Percentiles rank a stretch among this genome's conserved stretches.
Evolutionary conservation across 805 yeast species (phyloP).

Genomic region (Schwanniomyces pseudopolymorphus): DNA sequence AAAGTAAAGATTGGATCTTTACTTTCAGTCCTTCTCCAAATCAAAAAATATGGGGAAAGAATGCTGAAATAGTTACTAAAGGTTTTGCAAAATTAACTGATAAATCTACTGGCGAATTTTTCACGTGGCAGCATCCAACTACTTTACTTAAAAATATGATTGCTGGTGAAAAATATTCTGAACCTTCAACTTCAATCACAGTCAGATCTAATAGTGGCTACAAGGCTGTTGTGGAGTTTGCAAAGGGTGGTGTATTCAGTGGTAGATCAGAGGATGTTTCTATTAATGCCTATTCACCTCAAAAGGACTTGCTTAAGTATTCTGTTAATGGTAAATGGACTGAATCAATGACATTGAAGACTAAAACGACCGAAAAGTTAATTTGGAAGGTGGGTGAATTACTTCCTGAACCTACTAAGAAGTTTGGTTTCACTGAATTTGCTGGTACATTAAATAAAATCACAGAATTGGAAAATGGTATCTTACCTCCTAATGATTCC

Average conservation of each 20-base stretch:
- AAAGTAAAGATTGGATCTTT: conserved; percentile 68
- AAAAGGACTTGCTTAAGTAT: conserved; percentile 37
- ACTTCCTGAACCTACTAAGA: conserved; percentile 54
- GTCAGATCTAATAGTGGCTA: conserved; percentile 69
- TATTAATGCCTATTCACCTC: conserved; percentile 42
- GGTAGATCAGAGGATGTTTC: conserved; percentile 69
- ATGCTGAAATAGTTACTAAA: conserved; percentile 74
- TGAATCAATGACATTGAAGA: conserved; percentile 49
- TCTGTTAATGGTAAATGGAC: conserved; percentile 85
- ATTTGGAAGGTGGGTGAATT: conserved; percentile 76
- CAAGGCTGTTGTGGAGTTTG: conserved; percentile 70
- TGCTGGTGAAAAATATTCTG: conserved; percentile 93
- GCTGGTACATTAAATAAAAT: conserved; percentile 81
- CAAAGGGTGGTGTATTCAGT: conserved; percentile 81
- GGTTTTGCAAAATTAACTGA: conserved; percentile 65
- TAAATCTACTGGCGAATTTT: conserved; percentile 64
- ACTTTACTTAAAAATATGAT: conserved; percentile 80
- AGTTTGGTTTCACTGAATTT: conserved; percentile 84
- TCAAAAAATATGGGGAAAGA: conserved; percentile 95
- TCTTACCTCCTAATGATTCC: conserved; percentile 83
- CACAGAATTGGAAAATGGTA: conserved; percentile 63
- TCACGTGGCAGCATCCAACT: conserved; percentile 80
- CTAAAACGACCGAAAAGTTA: conserved; percentile 37
- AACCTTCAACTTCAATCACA: conserved; percentile 71
- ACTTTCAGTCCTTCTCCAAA: conserved; percentile 66